A percentile compares a stretch with the other conserved stretches of the same genome.
Evolutionary conservation across 768 basidiomycete species (phyloP).

Genomic region (Suillus placidus): DNA sequence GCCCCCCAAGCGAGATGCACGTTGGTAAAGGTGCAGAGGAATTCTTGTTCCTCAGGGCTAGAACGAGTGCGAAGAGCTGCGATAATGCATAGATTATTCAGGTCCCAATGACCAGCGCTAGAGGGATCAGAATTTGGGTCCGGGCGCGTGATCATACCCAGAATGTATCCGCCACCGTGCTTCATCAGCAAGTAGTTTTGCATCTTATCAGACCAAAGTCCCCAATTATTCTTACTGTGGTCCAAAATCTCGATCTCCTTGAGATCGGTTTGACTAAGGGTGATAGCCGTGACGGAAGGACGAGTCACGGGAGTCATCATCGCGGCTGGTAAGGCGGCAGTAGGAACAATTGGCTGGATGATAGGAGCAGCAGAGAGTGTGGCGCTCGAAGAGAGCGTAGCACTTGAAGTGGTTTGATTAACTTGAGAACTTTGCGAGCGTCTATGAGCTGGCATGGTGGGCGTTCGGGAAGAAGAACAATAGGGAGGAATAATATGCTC

Average conservation of each 20-base stretch:
- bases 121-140: not conserved
- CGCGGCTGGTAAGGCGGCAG: too few relatives aligned
- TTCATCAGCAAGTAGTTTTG: not conserved
- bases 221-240: constrained; percentile 8
- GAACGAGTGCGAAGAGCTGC: not conserved
- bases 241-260: not conserved
- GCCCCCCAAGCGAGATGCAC: constrained; percentile 13
- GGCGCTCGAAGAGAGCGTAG: too few relatives aligned
- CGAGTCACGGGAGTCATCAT: too few relatives aligned
- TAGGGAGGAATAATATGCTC: too few relatives aligned
- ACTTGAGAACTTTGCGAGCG: too few relatives aligned
- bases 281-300: too few relatives aligned
- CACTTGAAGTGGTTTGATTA: too few relatives aligned
- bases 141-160: not conserved
- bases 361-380: too few relatives aligned
- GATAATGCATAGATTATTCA: constrained; percentile 13
- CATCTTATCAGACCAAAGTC: not conserved
- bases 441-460: too few relatives aligned
- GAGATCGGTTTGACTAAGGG: too few relatives aligned
- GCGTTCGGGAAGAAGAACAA: too few relatives aligned
- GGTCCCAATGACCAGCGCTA: constrained; percentile 7
- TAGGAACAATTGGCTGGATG: too few relatives aligned
- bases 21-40: not conserved
- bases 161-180: constrained; percentile 7
- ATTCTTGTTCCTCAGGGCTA: not conserved